Evolutionary conservation across 192 early-diverging fungal genomes (phyloP), one percentile per base, ranked within the genome.

Genomic region (Cetraspora pellucida): DNA sequence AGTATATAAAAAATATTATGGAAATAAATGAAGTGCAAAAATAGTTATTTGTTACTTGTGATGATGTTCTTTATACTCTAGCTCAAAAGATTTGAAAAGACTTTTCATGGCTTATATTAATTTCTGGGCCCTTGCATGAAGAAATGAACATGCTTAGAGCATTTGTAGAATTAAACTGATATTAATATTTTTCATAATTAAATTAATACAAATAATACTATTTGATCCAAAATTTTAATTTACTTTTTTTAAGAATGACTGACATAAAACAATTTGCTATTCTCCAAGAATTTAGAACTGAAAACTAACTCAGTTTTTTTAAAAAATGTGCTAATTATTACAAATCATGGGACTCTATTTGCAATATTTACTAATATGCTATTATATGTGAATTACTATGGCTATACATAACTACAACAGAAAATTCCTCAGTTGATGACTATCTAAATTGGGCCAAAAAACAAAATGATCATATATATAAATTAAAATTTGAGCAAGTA

Each of bases 401-500:
- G 64, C 64, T 31, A 43, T 66, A 66, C 25, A 31, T 66, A 17
- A 11, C 10, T n/a, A 5, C 10, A 2, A 6, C 7, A 17, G 23
- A 21, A 30, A 66, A 66, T 45, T 31, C 64, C 5, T 44, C 64
- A 37, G 64, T 45, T 19, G 64, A 66, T 13, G 10, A 28, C 9
- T 66, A 66, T 66, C 14, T 66, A n/a, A 3, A 9, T 21, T 69
- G 46, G 67, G 67, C 25, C 2, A 2, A n/a, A 23, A 28, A 69
- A 16, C 46, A 69, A 49, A 47, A 46, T 21, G 46, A 69, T 69
- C 19, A 7, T n/a, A 23, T 49, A 25, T 69, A 49, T 69, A 7
- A 69, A 69, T 11, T 69, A 49, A 69, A 69, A 69, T 69, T 21
- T 47, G 19, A 69, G 49, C 67, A 69, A 27, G 64, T 66, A 66